These are phyloP conservation scores for Saururus chinensis DNA, from an alignment of 164 flowering plant genomes.

Conservation along the genomic window DNA sequence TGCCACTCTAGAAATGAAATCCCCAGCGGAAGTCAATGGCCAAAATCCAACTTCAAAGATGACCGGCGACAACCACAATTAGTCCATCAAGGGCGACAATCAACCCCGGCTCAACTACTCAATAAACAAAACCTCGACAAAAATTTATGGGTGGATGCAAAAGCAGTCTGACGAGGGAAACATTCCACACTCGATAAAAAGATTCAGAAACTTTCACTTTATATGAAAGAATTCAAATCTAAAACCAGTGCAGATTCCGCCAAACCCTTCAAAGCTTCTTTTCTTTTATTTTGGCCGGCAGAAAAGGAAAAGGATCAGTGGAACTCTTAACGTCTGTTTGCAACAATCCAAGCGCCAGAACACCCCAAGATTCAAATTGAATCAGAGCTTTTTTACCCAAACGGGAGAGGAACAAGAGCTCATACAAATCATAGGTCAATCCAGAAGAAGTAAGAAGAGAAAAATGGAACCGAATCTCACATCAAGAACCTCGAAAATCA, in stretches of 20 bases:
- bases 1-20: slow-evolving; percentile 8
- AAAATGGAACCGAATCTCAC: not conserved
- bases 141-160: not conserved
- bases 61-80: not conserved
- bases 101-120: no score
- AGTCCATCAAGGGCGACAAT: slow-evolving; percentile 2
- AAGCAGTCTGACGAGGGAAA: not conserved
- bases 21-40: slow-evolving; percentile 8
- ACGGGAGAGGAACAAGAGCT: not conserved
- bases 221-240: not conserved
- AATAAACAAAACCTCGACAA: no score
- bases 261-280: no score
- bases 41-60: not conserved
- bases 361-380: slow-evolving; percentile 13
- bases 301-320: slow-evolving; percentile 1
- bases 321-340: slow-evolving; percentile 21
- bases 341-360: slow-evolving; percentile 12
- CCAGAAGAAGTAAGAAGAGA: not conserved
- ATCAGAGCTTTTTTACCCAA: slow-evolving; percentile 7
- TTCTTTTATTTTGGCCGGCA: no score
- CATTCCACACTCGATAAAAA: slow-evolving; percentile 3
- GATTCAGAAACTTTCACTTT: not conserved
- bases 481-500: not conserved
- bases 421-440: not conserved
- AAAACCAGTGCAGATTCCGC: slow-evolving; percentile 10